phyloP scores from a whole-genome alignment of 2,329 filamentous ascomycete genomes.

The Hymenoscyphus fraxineus region DNA sequence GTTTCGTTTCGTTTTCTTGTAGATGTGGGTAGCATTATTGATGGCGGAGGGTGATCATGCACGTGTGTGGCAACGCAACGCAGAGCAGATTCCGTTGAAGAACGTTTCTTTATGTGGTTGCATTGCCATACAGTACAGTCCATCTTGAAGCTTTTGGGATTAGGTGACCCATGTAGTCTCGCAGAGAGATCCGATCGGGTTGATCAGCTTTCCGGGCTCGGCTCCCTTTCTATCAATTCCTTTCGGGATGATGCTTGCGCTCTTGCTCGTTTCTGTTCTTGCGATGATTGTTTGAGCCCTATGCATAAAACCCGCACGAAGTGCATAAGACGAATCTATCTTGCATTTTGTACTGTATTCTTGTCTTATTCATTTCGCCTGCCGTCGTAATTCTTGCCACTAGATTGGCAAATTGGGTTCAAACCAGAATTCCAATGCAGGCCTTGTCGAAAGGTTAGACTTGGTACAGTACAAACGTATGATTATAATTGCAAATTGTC shows the following conservation, averaged over 20 bases:
- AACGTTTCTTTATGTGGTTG: neutral
- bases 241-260: constrained; percentile 8
- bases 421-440: too few relatives aligned
- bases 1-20: constrained; percentile 7
- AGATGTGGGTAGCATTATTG: too few relatives aligned
- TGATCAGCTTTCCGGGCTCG: neutral
- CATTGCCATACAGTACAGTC: constrained; percentile 6
- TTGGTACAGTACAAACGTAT: too few relatives aligned
- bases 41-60: neutral
- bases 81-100: neutral
- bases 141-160: constrained; percentile 7
- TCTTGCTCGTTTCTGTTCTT: neutral
- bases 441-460: too few relatives aligned
- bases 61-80: neutral
- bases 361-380: too few relatives aligned
- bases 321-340: neutral
- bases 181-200: neutral
- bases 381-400: too few relatives aligned
- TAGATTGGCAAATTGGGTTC: too few relatives aligned
- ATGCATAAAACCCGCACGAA: neutral
- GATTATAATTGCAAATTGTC: too few relatives aligned
- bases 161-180: constrained; percentile 6
- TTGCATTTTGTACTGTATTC: neutral
- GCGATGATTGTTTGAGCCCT: constrained; percentile 1
- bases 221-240: neutral